Conservation (phyloP, 2,329 filamentous ascomycete species). For the Sodiomyces alkalinus region DNA sequence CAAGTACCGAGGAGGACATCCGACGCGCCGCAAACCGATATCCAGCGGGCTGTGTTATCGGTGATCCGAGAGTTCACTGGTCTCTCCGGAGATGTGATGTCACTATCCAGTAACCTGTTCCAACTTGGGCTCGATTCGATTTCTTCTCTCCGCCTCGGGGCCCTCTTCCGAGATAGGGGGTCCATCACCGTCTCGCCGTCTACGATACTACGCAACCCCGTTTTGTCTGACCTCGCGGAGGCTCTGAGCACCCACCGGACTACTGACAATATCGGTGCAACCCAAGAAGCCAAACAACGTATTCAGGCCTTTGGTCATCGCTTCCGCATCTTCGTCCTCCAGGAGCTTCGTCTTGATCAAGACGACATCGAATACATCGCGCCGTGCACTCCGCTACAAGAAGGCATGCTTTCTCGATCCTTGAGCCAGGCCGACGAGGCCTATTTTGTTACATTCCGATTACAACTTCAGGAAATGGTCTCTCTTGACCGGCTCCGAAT, state of each 20-base stretch:
- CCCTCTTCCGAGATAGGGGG: slow-evolving; percentile 46
- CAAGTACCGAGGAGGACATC: too few relatives aligned
- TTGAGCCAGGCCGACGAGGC: slow-evolving; percentile 36
- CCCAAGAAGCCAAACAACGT: slow-evolving; percentile 38
- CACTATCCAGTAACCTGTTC: slow-evolving; percentile 53
- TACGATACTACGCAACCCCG: slow-evolving; percentile 47
- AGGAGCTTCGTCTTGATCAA: slow-evolving; percentile 5
- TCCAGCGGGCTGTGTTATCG: slow-evolving; percentile 40
- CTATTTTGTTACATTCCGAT: slow-evolving; percentile 67
- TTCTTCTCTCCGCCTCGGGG: slow-evolving; percentile 57
- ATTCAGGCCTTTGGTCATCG: slow-evolving; percentile 51
- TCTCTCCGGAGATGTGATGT: slow-evolving; percentile 26
- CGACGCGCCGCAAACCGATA: slow-evolving; percentile 22
- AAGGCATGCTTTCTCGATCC: slow-evolving; percentile 68
- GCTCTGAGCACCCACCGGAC: slow-evolving; percentile 14
- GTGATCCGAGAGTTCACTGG: slow-evolving; percentile 38
- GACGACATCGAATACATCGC: slow-evolving; percentile 54
- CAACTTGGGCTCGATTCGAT: slow-evolving; percentile 84
- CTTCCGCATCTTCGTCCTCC: slow-evolving; percentile 38
- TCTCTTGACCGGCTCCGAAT: slow-evolving; percentile 30
- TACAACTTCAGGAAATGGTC: slow-evolving; percentile 32
- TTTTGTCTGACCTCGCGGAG: slow-evolving; percentile 29
- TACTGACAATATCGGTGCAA: slow-evolving; percentile 8
- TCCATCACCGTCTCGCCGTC: slow-evolving; percentile 47
- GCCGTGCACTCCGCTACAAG: slow-evolving; percentile 74